Base-by-base conservation (phyloP, 805 yeast genomes). In the Starmerella kuoi region DNA sequence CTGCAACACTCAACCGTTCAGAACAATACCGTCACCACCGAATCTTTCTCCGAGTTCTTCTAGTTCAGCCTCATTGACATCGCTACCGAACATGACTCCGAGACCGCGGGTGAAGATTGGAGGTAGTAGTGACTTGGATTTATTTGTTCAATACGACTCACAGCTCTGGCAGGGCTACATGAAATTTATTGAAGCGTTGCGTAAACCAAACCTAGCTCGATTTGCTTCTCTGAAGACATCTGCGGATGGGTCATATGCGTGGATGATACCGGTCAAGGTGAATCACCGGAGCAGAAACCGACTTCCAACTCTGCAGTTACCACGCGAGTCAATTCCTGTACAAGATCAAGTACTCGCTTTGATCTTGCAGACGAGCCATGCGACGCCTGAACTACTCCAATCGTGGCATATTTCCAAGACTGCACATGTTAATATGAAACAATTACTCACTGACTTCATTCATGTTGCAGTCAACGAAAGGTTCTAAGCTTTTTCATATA, bases 141-240 rank as follows among this genome's bases (percentile, higher is more conserved):
- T 33, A 8, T 38, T 32, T 27, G 50, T 47, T 3, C 42, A 47
- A 32, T 44, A 44, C 23, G 50, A 47, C 24, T 40, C 46, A 3
- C 41, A 45, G 39, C 32, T 47, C 7, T 47, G 50, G 50, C 26
- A 24, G 22, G 41, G 40, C 18, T 47, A 47, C 32, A 17, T 20
- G 17, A 35, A 31, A 14, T 47, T 47, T 21, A 41, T 47, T 20
- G 28, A 20, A 7, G 43, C 44, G 7, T 28, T 44, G 12, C 15
- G 20, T 14, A 26, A 38, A 5, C 34, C 37, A 3, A 3, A 23
- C 2, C 33, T 41, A 17, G 48, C 50, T 12, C 15, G 22, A 9
- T 47, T 47, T 27, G 38, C 20, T 14, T 20, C 31, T 3, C 7
- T 47, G 26, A 20, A 24, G 34, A 18, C 14, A 11, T 19, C 35